phyloP scores from a whole-genome alignment of 805 yeast genomes.

The Candida alai region DNA sequence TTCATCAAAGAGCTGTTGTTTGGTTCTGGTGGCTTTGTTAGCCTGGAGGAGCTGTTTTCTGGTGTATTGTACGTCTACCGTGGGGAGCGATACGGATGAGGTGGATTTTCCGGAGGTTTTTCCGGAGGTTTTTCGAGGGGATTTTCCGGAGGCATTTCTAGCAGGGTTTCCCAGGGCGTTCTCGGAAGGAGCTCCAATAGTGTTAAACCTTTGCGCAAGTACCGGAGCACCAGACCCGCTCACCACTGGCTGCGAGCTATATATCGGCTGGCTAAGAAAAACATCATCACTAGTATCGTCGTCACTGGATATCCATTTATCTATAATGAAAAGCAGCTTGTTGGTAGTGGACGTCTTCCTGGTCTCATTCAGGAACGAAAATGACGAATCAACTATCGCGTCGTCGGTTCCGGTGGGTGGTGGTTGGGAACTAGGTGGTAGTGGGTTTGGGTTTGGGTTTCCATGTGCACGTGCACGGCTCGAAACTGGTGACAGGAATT shows the following conservation, averaged over 20 bases:
- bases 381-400: constrained; percentile 17
- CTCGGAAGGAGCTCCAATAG: no score
- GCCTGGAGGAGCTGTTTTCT: constrained; percentile 31
- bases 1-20: constrained; percentile 48
- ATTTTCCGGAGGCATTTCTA: no score
- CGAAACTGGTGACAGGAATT: no score
- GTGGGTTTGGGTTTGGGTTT: neutral
- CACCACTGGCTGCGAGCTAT: neutral
- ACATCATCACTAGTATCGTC: neutral
- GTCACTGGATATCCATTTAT: constrained; percentile 10
- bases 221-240: no score
- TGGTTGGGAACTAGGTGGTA: neutral
- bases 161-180: no score
- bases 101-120: no score
- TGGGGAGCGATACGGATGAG: neutral
- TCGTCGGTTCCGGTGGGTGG: constrained; percentile 6
- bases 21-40: constrained; percentile 37
- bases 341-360: neutral
- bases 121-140: no score
- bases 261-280: neutral
- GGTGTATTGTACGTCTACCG: constrained; percentile 13
- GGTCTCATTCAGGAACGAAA: constrained; percentile 12
- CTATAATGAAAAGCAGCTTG: no score
- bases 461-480: no score
- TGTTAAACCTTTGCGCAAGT: no score